Conservation (phyloP, 1,139 yeast genomes). For the Blastobotrys capitulatus region DNA sequence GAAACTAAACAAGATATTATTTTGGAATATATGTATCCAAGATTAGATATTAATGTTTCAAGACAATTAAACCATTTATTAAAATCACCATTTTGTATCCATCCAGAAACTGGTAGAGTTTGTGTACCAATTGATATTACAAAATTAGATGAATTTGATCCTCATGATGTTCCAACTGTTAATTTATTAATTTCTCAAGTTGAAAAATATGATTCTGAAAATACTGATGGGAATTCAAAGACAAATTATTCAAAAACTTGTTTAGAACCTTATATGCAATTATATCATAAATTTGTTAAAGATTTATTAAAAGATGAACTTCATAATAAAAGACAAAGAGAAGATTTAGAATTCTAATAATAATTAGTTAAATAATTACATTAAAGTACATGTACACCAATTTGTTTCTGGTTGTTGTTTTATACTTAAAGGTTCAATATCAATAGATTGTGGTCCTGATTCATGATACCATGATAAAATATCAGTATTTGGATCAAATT, state of each 20-base stretch:
- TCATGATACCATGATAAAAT: constrained; percentile 69
- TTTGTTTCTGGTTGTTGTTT: neutral
- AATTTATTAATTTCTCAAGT: constrained; percentile 52
- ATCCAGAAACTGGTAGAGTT: constrained; percentile 92
- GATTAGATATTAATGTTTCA: constrained; percentile 90
- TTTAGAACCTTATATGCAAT: constrained; percentile 67
- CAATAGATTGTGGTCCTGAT: constrained; percentile 25
- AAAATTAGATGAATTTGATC: constrained; percentile 57
- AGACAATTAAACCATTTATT: constrained; percentile 84
- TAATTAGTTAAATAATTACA: neutral
- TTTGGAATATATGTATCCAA: constrained; percentile 76
- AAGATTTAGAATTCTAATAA: constrained; percentile 22
- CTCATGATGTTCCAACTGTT: constrained; percentile 75
- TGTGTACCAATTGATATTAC: constrained; percentile 87
- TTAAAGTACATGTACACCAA: neutral
- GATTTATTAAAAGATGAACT: constrained; percentile 51
- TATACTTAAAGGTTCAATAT: constrained; percentile 3
- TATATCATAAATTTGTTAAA: constrained; percentile 60
- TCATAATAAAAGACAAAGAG: constrained; percentile 21
- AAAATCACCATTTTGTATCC: constrained; percentile 97
- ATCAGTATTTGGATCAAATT: constrained; percentile 47
- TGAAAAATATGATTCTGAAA: constrained; percentile 38
- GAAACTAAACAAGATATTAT: constrained; percentile 85
- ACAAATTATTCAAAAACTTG: constrained; percentile 60
- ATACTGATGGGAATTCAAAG: constrained; percentile 28